phyloP scores from a whole-genome alignment of 768 basidiomycete species.

The Boletus subcaerulescens region DNA sequence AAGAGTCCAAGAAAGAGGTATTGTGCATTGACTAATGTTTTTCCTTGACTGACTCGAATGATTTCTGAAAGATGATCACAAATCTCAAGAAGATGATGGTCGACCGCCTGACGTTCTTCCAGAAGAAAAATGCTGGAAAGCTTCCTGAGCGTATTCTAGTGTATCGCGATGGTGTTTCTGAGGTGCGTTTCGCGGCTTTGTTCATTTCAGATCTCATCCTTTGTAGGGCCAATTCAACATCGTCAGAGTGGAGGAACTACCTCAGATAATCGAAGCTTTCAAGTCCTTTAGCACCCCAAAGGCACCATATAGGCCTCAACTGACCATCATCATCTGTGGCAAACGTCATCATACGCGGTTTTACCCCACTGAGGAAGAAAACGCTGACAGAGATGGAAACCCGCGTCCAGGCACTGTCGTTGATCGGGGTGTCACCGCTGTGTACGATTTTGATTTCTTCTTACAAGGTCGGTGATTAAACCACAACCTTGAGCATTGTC shows the following conservation, averaged over 20 bases:
- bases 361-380: constrained; percentile 44
- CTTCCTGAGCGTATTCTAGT: constrained; percentile 49
- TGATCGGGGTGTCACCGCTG: constrained; percentile 51
- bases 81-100: constrained; percentile 49
- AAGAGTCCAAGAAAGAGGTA: constrained; percentile 68
- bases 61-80: constrained; percentile 41
- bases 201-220: constrained; percentile 11
- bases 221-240: constrained; percentile 46
- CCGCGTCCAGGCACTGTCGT: constrained; percentile 53
- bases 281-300: constrained; percentile 35
- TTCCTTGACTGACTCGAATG: neutral
- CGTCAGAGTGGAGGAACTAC: constrained; percentile 44
- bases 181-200: constrained; percentile 39
- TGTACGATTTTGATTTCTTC: constrained; percentile 57
- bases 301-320: constrained; percentile 41
- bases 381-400: constrained; percentile 47
- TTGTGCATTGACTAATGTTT: neutral
- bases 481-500: neutral
- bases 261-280: constrained; percentile 43
- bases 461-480: constrained; percentile 39
- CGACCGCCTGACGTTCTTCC: constrained; percentile 42
- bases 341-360: constrained; percentile 60
- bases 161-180: constrained; percentile 78
- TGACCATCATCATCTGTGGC: constrained; percentile 54
- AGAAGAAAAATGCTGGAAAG: constrained; percentile 29